Evolutionary conservation across 176 grass and related monocot species (phyloP), one percentile per base, ranked within the genome.

Genomic region (Luzula sylvatica): DNA sequence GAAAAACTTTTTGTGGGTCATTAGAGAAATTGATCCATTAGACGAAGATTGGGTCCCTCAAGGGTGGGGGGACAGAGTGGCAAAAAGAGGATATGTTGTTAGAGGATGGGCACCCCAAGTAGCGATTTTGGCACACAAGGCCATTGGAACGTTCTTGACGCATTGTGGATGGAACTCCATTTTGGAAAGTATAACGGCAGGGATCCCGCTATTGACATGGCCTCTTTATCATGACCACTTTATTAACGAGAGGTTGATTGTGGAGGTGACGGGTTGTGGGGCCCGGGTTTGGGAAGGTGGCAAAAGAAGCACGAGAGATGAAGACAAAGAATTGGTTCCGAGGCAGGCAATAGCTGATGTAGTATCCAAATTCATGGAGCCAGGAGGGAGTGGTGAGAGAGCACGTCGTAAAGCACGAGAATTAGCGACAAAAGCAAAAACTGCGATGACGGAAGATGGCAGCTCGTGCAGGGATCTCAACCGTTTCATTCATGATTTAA

Each of bases 211-310:
- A n/a, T n/a, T n/a, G n/a, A n/a, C n/a, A n/a, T n/a, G n/a, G n/a
- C n/a, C n/a, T n/a, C n/a, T 87, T 20, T 74, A 76, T 39, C 74
- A 72, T 39, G 82, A 87, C 65, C 81, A 94, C 42, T 94, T 94
- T 75, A 83, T 87, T 56, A 87, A 82, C 52, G 87, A 94, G 65
- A 44, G 70, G 3, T 50, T 94, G 23, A 53, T 83, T 40, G 80
- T 70, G 12, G 78, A 87, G 53, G 82, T 94, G 11, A 21, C 25
- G 1, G 71, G 53, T 23, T 71, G 65, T 38, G 87, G 77, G 1
- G 15, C 3, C 19, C 45, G 64, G 26, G 56, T 83, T 22, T 80
- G 82, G 82, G 87, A 73, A 1, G 78, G 82, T 15, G n/a, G n/a
- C n/a, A 64, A 19, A 38, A 56, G 87, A 38, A 70, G 78, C 67